Base-by-base conservation (phyloP, 225 moss, liverwort and hornwort genomes). In the Sphagnum tenellum region DNA sequence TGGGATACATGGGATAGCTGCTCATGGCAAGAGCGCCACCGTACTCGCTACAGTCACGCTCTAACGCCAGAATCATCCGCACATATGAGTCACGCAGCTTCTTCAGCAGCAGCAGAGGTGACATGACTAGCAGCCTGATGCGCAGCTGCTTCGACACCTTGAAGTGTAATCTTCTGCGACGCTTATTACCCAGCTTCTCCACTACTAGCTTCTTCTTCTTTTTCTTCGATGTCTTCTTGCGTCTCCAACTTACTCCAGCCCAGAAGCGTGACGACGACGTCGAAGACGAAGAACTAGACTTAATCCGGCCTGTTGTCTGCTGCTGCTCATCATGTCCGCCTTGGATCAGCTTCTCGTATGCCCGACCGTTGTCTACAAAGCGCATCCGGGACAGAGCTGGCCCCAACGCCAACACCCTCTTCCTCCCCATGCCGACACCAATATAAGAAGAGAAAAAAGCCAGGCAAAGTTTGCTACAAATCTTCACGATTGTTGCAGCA, bases 381-480 rank as follows among this genome's bases (percentile, higher is more conserved):
- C 67, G 83, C 79, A 83, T 83, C 2, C 83, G 79, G 10, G 79
- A 67, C 50, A 79, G 74, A 5, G 79, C 76, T 3, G 83, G 83
- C 51, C 74, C 74, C 65, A 83, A 29, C 72, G 79, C 79, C 74
- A 83, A 44, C 71, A 79, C 76, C 62, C 83, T 67, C 4, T 79
- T 71, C 76, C 79, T 79, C 54, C 83, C 83, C 83, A 83, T 83
- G 6, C 2, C 8, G 12, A 55, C 54, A 7, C 54, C 54, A 55
- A 55, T 29, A 29, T 29, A 29, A 29, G 29, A 29, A 29, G 1
- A 29, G 29, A 29, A 29, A 29, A 29, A 29, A 29, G 0, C 29
- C 29, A 29, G 29, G 29, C 29, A 29, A 29, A 29, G 29, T 29
- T 29, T 0, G 1, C 29, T 29, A 29, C 29, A 29, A 29, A 29